These are phyloP conservation scores for Pyrenophora tritici-repentis DNA, from an alignment of 2,329 filamentous ascomycete genomes.

Conservation along the genomic window DNA sequence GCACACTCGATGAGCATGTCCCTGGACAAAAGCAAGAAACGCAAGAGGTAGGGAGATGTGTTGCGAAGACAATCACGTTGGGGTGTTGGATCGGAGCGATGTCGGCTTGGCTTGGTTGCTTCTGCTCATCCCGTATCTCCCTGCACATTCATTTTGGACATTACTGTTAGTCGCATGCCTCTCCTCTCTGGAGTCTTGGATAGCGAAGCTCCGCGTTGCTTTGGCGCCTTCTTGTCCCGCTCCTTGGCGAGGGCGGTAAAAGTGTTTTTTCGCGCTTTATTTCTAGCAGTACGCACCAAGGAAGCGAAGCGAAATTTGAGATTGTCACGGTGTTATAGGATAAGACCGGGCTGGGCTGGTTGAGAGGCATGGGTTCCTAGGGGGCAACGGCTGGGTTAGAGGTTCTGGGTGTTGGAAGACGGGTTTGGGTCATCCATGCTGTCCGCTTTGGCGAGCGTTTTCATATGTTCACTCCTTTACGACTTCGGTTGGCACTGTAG, in stretches of 20 bases:
- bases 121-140: conserved; percentile 13
- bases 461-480: conserved; percentile 24
- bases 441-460: conserved; percentile 16
- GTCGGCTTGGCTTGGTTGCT: conserved; percentile 1
- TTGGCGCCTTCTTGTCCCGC: conserved; percentile 12
- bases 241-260: conserved; percentile 15
- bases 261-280: conserved; percentile 11
- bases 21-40: conserved; percentile 69
- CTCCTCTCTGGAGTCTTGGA: conserved; percentile 19
- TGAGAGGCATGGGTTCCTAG: neutral
- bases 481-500: conserved; percentile 30
- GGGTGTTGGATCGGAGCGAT: neutral
- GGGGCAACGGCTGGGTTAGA: conserved; percentile 12
- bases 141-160: conserved; percentile 11
- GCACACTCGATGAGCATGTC: conserved; percentile 25
- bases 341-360: conserved; percentile 10
- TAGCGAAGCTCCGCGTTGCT: conserved; percentile 14
- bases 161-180: conserved; percentile 5
- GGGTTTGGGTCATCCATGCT: conserved; percentile 13
- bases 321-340: conserved; percentile 22
- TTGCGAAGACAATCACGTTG: neutral
- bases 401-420: conserved; percentile 4
- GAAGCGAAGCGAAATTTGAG: conserved; percentile 9
- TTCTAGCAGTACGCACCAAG: conserved; percentile 4
- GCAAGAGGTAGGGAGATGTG: conserved; percentile 60